A percentile compares a stretch with the other conserved stretches of the same genome.
Evolutionary conservation across 495 filamentous ascomycete genomes (phyloP).

Genomic region (Trichoderma virens): DNA sequence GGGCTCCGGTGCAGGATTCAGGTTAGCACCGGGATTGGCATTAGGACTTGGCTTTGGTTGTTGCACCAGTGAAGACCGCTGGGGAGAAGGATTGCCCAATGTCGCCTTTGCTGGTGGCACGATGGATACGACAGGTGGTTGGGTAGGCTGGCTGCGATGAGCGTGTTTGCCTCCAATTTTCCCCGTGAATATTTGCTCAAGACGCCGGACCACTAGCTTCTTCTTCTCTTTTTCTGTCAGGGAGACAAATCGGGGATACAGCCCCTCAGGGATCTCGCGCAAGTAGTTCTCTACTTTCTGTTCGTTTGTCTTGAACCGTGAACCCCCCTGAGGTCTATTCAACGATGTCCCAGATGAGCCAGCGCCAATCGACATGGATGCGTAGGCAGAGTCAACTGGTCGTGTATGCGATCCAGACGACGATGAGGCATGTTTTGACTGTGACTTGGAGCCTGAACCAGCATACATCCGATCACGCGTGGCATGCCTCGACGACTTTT

Average conservation of each 20-base stretch:
- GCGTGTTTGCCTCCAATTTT: constrained; percentile 36
- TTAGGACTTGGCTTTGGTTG: constrained; percentile 11
- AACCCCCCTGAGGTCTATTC: constrained; percentile 15
- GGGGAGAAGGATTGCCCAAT: constrained; percentile 15
- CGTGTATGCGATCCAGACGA: constrained; percentile 46
- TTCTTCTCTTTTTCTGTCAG: constrained; percentile 64
- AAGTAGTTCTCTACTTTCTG: constrained; percentile 53
- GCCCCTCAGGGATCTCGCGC: constrained; percentile 51
- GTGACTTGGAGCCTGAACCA: constrained; percentile 17
- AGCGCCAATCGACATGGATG: constrained; percentile 56
- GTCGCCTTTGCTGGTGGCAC: neutral
- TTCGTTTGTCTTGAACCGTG: constrained; percentile 26
- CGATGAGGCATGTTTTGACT: constrained; percentile 39
- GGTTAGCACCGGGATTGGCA: neutral
- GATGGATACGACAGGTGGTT: constrained; percentile 9
- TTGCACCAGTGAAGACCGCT: constrained; percentile 19
- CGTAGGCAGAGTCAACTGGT: constrained; percentile 65
- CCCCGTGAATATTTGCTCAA: constrained; percentile 77
- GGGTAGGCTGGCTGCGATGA: neutral
- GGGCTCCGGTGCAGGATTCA: constrained; percentile 16
- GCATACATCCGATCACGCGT: constrained; percentile 15
- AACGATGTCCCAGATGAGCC: constrained; percentile 28
- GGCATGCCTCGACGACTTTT: constrained; percentile 21
- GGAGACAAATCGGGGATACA: constrained; percentile 42
- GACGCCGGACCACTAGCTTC: constrained; percentile 58